These are phyloP conservation scores for Mycena citricolor DNA, from an alignment of 1,284 basidiomycete species.

Conservation along the genomic window DNA sequence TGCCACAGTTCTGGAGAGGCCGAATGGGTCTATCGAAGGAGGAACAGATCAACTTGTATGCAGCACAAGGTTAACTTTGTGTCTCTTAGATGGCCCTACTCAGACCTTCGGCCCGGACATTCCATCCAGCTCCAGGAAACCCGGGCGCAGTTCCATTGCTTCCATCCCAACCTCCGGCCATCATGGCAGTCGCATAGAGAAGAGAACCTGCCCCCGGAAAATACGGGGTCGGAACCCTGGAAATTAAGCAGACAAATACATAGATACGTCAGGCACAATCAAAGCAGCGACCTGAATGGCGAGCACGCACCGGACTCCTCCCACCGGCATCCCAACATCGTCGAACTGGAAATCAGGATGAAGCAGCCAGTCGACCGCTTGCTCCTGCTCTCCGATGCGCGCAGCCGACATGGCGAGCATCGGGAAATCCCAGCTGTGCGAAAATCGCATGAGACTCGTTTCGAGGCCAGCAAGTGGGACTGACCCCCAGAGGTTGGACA, in stretches of 20 bases:
- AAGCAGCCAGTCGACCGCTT: conserved; percentile 56
- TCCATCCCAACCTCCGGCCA: conserved; percentile 58
- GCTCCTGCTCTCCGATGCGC: conserved; percentile 46
- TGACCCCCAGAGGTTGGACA: conserved; percentile 56
- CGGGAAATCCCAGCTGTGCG: conserved; percentile 53
- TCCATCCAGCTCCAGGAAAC: conserved; percentile 49
- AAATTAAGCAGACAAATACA: too few relatives aligned
- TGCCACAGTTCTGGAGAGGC: conserved; percentile 65
- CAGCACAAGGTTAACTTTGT: background rate
- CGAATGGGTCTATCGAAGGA: conserved; percentile 69
- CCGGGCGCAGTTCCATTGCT: conserved; percentile 42
- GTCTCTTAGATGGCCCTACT: conserved; percentile 37
- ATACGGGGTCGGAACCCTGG: conserved; percentile 56
- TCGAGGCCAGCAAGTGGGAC: conserved; percentile 22
- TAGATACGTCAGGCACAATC: too few relatives aligned
- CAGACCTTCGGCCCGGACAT: conserved; percentile 45
- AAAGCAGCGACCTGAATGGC: too few relatives aligned
- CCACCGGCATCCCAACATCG: conserved; percentile 61
- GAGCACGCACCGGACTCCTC: conserved; percentile 37
- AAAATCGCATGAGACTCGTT: too few relatives aligned
- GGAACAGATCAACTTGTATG: conserved; percentile 46
- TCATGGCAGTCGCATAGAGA: conserved; percentile 54
- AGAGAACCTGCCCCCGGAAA: conserved; percentile 57
- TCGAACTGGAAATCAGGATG: conserved; percentile 56
- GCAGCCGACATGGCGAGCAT: conserved; percentile 65